A percentile compares a stretch with the other conserved stretches of the same genome.
Conservation (phyloP, 176 grass and related monocot genomes). For the Carex myosuroides region DNA sequence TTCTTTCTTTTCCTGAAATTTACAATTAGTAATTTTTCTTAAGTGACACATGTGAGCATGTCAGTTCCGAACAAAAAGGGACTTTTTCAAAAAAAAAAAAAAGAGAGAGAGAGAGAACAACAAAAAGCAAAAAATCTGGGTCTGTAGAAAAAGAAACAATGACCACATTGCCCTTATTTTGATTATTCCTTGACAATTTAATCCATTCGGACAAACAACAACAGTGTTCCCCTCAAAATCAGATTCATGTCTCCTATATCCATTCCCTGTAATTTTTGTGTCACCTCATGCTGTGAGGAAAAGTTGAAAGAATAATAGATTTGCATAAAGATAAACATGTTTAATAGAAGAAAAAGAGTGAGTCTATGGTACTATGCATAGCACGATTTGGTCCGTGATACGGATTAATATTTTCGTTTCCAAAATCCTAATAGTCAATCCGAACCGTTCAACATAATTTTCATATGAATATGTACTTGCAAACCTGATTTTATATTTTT, state of each 20-base stretch:
- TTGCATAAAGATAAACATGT: not conserved
- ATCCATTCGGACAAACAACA: not conserved
- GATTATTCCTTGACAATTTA: not conserved
- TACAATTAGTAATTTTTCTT: not conserved
- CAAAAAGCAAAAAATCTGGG: not conserved
- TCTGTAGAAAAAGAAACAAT: not conserved
- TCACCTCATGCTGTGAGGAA: not conserved
- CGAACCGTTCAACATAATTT: too few relatives aligned
- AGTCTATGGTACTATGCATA: too few relatives aligned
- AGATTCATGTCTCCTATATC: not conserved
- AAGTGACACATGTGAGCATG: not conserved
- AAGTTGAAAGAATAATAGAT: not conserved
- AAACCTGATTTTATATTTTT: too few relatives aligned
- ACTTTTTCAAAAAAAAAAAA: not conserved
- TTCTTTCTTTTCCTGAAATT: slow-evolving; percentile 69
- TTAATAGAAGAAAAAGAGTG: not conserved
- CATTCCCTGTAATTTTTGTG: not conserved
- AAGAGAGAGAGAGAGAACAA: too few relatives aligned
- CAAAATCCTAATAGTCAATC: too few relatives aligned
- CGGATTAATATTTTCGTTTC: too few relatives aligned
- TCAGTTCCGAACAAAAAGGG: not conserved
- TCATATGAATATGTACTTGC: too few relatives aligned
- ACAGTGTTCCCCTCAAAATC: not conserved
- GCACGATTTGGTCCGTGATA: too few relatives aligned
- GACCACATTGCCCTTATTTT: not conserved